Evolutionary conservation across 768 basidiomycete genomes (phyloP).

Genomic region (Mycena rebaudengoi): DNA sequence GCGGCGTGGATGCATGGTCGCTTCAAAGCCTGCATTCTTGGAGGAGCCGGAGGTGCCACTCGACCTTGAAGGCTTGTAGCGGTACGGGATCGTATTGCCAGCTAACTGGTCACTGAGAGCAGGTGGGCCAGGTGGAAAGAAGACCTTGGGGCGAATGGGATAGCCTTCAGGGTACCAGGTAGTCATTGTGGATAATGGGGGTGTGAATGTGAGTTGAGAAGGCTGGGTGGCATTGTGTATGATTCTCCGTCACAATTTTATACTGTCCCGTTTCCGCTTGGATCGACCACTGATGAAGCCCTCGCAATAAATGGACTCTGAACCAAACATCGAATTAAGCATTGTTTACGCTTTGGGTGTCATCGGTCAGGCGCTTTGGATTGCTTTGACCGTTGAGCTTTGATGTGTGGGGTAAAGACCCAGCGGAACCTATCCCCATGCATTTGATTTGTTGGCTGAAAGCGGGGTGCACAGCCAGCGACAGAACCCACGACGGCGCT

Average conservation of each 20-base stretch:
- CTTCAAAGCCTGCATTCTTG: background rate
- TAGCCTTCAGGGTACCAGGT: constrained; percentile 27
- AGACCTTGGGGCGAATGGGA: background rate
- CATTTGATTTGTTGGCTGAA: too few species aligned
- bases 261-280: too few species aligned
- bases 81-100: constrained; percentile 3
- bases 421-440: too few species aligned
- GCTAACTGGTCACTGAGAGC: constrained; percentile 15
- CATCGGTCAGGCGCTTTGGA: too few species aligned
- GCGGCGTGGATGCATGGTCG: background rate
- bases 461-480: too few species aligned
- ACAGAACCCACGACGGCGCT: too few species aligned
- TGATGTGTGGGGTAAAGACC: too few species aligned
- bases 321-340: too few species aligned
- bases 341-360: too few species aligned
- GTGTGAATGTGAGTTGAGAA: background rate
- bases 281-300: too few species aligned
- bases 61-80: background rate
- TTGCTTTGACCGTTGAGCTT: too few species aligned
- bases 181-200: background rate
- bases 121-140: constrained; percentile 19
- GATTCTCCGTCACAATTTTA: background rate
- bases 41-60: background rate
- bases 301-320: too few species aligned
- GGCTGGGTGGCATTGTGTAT: background rate